These are phyloP conservation scores for Huntiella decipiens DNA, from an alignment of 2,329 filamentous ascomycete genomes.

Conservation along the genomic window DNA sequence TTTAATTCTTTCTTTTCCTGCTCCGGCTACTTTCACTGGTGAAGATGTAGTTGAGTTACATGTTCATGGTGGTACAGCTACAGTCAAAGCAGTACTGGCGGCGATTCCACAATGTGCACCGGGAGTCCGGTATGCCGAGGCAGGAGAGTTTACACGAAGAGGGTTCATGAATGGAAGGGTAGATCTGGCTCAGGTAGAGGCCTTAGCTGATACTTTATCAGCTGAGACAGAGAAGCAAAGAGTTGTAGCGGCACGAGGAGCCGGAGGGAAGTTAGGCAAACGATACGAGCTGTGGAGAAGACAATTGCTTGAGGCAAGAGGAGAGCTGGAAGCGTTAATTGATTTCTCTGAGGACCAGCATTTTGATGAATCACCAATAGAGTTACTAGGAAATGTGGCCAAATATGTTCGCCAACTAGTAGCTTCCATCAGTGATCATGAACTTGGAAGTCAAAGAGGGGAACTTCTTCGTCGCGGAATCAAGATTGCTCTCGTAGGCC, in stretches of 20 bases:
- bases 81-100: constrained; percentile 66
- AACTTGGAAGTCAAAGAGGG: constrained; percentile 58
- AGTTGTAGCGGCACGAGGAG: constrained; percentile 62
- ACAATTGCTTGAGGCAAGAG: constrained; percentile 59
- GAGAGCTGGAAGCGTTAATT: constrained; percentile 85
- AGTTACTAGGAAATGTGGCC: constrained; percentile 52
- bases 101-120: constrained; percentile 44
- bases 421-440: constrained; percentile 45
- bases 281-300: constrained; percentile 72
- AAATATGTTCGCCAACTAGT: constrained; percentile 42
- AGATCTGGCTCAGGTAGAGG: constrained; percentile 66
- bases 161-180: constrained; percentile 77
- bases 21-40: constrained; percentile 68
- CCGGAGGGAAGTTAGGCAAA: constrained; percentile 46
- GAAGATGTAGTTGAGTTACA: constrained; percentile 87
- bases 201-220: constrained; percentile 40
- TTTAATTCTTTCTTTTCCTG: constrained; percentile 65
- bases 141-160: constrained; percentile 84
- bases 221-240: constrained; percentile 86
- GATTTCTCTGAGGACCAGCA: constrained; percentile 97
- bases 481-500: constrained; percentile 66
- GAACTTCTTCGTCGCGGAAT: constrained; percentile 77
- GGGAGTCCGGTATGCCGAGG: constrained; percentile 57
- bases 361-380: constrained; percentile 68
- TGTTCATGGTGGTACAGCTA: constrained; percentile 79